Conservation (phyloP, 2,329 filamentous ascomycete genomes). For the Fusarium caatingaense region DNA sequence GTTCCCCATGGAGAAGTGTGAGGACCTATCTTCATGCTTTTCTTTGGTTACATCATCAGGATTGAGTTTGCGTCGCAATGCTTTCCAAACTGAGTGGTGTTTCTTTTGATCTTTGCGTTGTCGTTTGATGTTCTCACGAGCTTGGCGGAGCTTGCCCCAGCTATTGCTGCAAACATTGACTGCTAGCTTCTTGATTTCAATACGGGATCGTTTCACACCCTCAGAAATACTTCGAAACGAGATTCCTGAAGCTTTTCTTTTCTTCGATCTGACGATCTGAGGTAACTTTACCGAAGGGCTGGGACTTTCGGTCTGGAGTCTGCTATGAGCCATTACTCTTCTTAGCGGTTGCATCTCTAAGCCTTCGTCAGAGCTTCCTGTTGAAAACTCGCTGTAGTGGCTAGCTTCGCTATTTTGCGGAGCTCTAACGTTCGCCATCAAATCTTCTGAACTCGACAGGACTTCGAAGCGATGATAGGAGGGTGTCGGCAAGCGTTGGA, state of each 20-base stretch:
- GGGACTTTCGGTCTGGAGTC: conserved; percentile 29
- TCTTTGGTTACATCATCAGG: conserved; percentile 41
- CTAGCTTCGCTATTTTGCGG: conserved; percentile 18
- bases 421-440: conserved; percentile 22
- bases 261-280: conserved; percentile 20
- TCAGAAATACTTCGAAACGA: conserved; percentile 29
- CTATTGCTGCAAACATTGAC: conserved; percentile 44
- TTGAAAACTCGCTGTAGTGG: background rate
- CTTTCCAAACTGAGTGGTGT: conserved; percentile 48
- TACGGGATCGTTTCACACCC: conserved; percentile 41
- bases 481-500: conserved; percentile 39
- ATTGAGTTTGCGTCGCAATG: conserved; percentile 42
- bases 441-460: conserved; percentile 44
- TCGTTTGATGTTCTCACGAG: conserved; percentile 45
- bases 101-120: conserved; percentile 42
- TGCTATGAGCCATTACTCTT: conserved; percentile 34
- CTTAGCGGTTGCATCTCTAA: background rate
- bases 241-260: conserved; percentile 33
- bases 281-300: conserved; percentile 11
- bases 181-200: conserved; percentile 45
- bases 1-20: conserved; percentile 44
- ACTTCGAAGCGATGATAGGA: conserved; percentile 46
- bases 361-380: background rate
- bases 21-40: conserved; percentile 43
- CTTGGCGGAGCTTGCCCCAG: conserved; percentile 43